Base-by-base conservation (phyloP, 1,139 yeast species). In the Magnusiomyces suaveolens region DNA sequence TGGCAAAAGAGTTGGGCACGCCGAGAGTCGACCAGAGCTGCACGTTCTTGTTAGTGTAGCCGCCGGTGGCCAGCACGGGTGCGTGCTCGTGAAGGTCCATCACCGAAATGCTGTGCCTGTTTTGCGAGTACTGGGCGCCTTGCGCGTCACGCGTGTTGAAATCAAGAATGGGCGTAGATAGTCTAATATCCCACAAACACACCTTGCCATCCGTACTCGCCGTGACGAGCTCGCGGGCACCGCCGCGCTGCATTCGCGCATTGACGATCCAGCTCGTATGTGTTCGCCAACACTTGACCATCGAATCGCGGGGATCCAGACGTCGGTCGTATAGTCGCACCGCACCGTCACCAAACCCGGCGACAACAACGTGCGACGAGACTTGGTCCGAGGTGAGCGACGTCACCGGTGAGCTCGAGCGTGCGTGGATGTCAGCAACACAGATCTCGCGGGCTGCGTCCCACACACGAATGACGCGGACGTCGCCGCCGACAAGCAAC, bases 241-340 rank as follows among this genome's bases (percentile, higher is more conserved):
- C 98, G 39, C 98, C 98, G 64, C 98, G 77, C 73, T 92, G 99
- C 95, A 92, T 86, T 62, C 88, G 95, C 1, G 90, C 82, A 61
- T 87, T 88, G 54, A 84, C 75, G 51, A 94, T 81, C 62, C 90
- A 80, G 1, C 87, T 78, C 46, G 74, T 68, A 50, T 80, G 80
- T 38, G 71, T 68, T 62, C 79, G 77, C 96, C 97, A 92, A 2
- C 83, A 75, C 63, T 82, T 81, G 14, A 89, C 89, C 87, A 90
- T 83, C 0, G 95, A 84, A 60, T 87, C 95, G 55, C 95, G 75
- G 0, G 94, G 79, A 61, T 87, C 94, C 58, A 88, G 68, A 62
- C 99, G 77, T 56, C 96, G 78, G 69, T 92, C 99, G 68, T 90
- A 92, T 1, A 89, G 95, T 58, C 97, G 75, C 51, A 92, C 73